Evolutionary conservation across 805 yeast genomes (phyloP), one percentile per base, ranked within the genome.

Genomic region (Barnettozyma sp.): DNA sequence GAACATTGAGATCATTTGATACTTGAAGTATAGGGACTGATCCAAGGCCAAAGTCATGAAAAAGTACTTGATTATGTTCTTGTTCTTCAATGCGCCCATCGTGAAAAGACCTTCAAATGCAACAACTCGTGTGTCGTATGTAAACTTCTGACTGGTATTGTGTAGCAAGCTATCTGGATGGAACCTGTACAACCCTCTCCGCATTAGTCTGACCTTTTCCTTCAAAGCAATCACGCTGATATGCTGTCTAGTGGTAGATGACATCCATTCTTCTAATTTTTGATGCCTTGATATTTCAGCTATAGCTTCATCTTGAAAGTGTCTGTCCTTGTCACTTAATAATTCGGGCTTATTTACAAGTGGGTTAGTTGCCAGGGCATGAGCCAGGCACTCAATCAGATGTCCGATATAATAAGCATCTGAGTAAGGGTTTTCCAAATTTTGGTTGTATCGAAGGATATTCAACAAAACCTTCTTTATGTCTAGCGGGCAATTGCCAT

Each of bases 191-290:
- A 76, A 56, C 0, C 86, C 85, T 14, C 63, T 61, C 10, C 70
- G 56, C 0, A 81, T 76, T 27, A 92, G 59, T 24, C 64, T 56
- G 27, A 82, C 66, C 43, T 80, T 82, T 43, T 74, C 78, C 26
- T 60, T 57, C 16, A 87, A 46, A 20, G 87, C 73, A 5, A 73
- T 62, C 19, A 65, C 58, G 13, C 87, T 68, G 26, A 83, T 62
- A 24, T 68, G 43, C 39, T 70, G 55, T 34, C 70, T 55, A 35
- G 76, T 79, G 42, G 72, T 76, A 0, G 95, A 79, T 2, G 96
- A 90, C 7, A 81, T 67, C 94, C 94, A 86, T 28, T 73, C 77
- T 50, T 90, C 97, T 60, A 92, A 68, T 42, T 87, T 76, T 45
- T 77, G 75, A 41, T 78, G 70, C 40, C 97, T 69, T 37, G 78